A percentile compares a stretch with the other conserved stretches of the same genome.
Evolutionary conservation across 78 protist species (phyloP).

Genomic region (slime mould (Dictyostelium discoideum)): DNA sequence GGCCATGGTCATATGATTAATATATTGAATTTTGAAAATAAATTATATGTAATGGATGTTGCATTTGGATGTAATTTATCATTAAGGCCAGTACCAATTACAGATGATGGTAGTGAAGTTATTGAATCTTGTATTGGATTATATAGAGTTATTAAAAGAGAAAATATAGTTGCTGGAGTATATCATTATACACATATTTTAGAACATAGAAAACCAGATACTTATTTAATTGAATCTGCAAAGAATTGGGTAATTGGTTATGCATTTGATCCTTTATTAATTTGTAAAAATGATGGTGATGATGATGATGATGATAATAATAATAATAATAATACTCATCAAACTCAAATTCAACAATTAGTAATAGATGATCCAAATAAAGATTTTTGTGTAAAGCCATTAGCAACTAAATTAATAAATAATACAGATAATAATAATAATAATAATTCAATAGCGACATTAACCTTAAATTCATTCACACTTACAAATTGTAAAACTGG

Average conservation of each 20-base stretch:
- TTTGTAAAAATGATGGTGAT: not conserved
- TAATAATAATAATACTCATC: not conserved
- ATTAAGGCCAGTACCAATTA: conserved; percentile 16
- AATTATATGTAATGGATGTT: conserved; percentile 23
- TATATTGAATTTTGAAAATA: not conserved
- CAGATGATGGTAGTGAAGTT: not conserved
- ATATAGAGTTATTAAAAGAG: not conserved
- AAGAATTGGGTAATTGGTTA: not conserved
- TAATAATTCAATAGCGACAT: not conserved
- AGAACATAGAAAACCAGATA: not conserved
- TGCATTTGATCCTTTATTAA: not conserved
- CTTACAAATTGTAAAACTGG: not conserved
- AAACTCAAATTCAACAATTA: not conserved
- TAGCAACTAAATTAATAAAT: not conserved
- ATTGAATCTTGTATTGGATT: not conserved
- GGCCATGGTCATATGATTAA: conserved; percentile 12
- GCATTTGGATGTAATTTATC: conserved; percentile 43
- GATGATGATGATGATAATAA: not conserved
- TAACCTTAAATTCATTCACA: not conserved
- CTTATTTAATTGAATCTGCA: not conserved
- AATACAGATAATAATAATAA: not conserved
- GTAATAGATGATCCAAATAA: not conserved
- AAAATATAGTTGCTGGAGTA: not conserved
- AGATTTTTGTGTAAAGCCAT: not conserved
- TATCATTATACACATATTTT: not conserved